These are phyloP conservation scores for Ganoderma resinaceum DNA, from an alignment of 1,284 basidiomycete species.

Conservation along the genomic window DNA sequence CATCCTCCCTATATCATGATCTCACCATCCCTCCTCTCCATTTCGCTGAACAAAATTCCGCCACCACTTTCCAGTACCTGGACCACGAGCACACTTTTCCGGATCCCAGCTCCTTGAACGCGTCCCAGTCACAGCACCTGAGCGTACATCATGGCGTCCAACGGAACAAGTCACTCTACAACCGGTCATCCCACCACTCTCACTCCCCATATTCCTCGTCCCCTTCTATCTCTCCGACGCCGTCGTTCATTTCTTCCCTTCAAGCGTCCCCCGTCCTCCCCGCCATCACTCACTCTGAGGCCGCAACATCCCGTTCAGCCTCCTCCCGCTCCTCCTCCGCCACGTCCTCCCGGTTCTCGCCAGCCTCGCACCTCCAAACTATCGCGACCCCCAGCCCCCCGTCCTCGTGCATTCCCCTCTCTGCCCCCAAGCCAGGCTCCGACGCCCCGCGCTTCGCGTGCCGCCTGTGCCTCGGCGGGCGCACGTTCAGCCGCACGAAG, in stretches of 20 bases:
- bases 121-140: not conserved
- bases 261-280: not conserved
- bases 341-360: not conserved
- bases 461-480: conserved; percentile 3
- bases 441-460: not conserved
- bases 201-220: not conserved
- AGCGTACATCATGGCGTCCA: not conserved
- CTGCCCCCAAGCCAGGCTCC: not conserved
- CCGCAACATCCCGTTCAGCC: too few species aligned
- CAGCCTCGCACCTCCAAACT: not conserved
- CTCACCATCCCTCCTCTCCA: not conserved
- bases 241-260: not conserved
- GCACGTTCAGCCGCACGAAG: conserved; percentile 16
- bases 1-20: not conserved
- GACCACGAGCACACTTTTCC: not conserved
- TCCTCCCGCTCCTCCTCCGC: conserved; percentile 2
- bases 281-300: too few species aligned
- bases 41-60: not conserved
- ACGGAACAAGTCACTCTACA: not conserved
- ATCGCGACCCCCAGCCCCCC: not conserved
- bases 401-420: not conserved
- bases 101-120: not conserved
- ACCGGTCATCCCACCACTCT: not conserved
- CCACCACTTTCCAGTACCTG: not conserved
- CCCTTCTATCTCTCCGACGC: not conserved